Base-by-base conservation (phyloP, 805 yeast species). In the Candida sphagnicola region DNA sequence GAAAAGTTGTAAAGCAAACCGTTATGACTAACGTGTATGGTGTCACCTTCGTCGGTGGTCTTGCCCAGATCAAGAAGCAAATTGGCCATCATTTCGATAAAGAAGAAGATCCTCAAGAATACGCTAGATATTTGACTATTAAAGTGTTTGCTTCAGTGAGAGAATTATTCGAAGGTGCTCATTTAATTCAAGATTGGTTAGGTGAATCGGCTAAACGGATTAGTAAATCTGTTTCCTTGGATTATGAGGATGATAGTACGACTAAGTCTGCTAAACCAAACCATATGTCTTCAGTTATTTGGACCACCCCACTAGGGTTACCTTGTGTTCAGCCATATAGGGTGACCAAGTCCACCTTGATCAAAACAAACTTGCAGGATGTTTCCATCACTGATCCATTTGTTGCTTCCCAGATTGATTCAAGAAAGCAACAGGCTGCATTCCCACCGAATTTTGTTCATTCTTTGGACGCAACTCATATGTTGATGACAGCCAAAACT, bases 21-120 rank as follows among this genome's bases (percentile, higher is more conserved):
- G 98, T 91, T 18, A 91, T 91, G 99, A 91, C 99, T 0, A 90
- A 89, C 53, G 99, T 91, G 26, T 91, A 91, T 57, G 99, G 99
- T 52, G 99, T 91, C 10, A 91, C 99, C 0, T 88, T 77, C 56
- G 76, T 87, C 45, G 99, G 99, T 13, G 99, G 98, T 0, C 78
- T 87, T 13, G 82, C 81, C 3, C 99, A 91, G 63, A 88, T 91
- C 53, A 77, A 79, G 41, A 85, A 82, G 53, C 90, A 90, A 55
- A 65, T 91, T 40, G 75, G 74, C 21, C 81, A 78, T 35, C 60
- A 77, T 37, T 78, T 75, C 41, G 77, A 69, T 17, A 66, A 76
- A 39, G 70, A 68, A 33, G 74, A 65, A 11, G 67, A 68, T 39
- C 63, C 76, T 1, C 28, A 42, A 3, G 52, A 47, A 18, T 43